A percentile compares a stretch with the other conserved stretches of the same genome.
Evolutionary conservation across 331 rosid genomes (phyloP).

Genomic region (Pyrus hybrid): DNA sequence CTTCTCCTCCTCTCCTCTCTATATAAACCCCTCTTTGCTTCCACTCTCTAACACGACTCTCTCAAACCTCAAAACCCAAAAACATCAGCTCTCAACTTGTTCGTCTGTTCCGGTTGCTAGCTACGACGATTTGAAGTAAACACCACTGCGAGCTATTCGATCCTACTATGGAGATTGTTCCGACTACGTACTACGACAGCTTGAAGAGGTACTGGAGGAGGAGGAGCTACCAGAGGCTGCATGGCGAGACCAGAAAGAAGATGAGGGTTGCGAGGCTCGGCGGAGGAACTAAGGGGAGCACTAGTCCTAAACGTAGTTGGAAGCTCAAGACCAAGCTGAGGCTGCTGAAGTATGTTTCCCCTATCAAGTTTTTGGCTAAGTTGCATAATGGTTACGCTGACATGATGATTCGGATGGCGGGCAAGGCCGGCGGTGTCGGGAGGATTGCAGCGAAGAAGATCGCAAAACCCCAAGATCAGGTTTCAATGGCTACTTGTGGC

Average conservation of each 20-base stretch:
- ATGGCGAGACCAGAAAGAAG: conserved; percentile 16
- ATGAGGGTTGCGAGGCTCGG: conserved; percentile 17
- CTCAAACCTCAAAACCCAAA: not conserved
- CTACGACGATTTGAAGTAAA: not conserved
- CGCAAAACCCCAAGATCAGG: conserved; percentile 10
- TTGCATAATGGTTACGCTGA: conserved; percentile 21
- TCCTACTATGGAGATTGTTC: conserved; percentile 20
- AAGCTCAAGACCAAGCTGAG: conserved; percentile 8
- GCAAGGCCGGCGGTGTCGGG: conserved; percentile 6
- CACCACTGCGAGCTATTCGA: not conserved
- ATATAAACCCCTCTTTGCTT: not conserved
- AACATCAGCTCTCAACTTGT: not conserved
- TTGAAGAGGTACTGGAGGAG: conserved; percentile 30
- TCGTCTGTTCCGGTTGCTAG: not conserved
- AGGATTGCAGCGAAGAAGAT: conserved; percentile 19
- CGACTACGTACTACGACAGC: conserved; percentile 8
- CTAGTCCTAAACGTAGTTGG: not conserved
- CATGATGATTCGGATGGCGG: conserved; percentile 16
- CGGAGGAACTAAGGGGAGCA: not conserved
- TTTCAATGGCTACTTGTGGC: not conserved
- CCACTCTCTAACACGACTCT: not conserved
- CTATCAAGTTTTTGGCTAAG: conserved; percentile 12
- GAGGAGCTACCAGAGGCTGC: conserved; percentile 22
- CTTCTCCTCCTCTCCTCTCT: not conserved
- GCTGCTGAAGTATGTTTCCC: conserved; percentile 1